Evolutionary conservation across 306 rosid genomes (phyloP).

Genomic region (Astragalus glycyphyllos): DNA sequence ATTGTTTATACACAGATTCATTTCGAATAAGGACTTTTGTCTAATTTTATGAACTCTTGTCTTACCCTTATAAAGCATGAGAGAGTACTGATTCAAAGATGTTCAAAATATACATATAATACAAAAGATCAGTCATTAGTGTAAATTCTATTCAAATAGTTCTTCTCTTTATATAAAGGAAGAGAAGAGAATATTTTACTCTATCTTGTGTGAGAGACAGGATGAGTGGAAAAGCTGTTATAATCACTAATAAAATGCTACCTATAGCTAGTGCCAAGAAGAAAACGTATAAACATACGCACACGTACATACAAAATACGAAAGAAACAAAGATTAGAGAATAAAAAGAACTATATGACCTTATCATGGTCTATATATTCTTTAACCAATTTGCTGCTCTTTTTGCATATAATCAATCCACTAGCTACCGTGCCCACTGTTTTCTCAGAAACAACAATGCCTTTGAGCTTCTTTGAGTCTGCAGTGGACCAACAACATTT

Average conservation of each 20-base stretch:
- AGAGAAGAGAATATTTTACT: constrained; percentile 28
- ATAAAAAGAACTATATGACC: constrained; percentile 40
- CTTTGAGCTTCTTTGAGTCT: constrained; percentile 34
- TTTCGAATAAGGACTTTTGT: background rate
- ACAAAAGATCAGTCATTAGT: background rate
- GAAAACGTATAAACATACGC: background rate
- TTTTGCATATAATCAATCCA: constrained; percentile 40
- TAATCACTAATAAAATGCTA: constrained; percentile 31
- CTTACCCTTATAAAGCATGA: background rate
- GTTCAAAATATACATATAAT: background rate
- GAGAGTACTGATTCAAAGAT: constrained; percentile 12
- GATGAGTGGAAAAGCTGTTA: constrained; percentile 41
- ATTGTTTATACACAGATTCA: background rate
- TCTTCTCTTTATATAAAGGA: constrained; percentile 22
- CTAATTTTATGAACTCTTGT: background rate
- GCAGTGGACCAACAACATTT: constrained; percentile 43
- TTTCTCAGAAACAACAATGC: constrained; percentile 36
- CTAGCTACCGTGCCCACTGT: constrained; percentile 45
- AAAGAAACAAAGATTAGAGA: constrained; percentile 39
- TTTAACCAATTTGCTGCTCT: constrained; percentile 52
- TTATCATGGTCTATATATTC: constrained; percentile 52
- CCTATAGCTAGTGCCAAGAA: background rate
- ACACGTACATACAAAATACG: constrained; percentile 34
- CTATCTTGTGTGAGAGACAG: constrained; percentile 37
- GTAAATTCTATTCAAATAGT: constrained; percentile 28